Evolutionary conservation across 2,329 filamentous ascomycete genomes (phyloP), one percentile per base, ranked within the genome.

Genomic region (Diplodia mutila): DNA sequence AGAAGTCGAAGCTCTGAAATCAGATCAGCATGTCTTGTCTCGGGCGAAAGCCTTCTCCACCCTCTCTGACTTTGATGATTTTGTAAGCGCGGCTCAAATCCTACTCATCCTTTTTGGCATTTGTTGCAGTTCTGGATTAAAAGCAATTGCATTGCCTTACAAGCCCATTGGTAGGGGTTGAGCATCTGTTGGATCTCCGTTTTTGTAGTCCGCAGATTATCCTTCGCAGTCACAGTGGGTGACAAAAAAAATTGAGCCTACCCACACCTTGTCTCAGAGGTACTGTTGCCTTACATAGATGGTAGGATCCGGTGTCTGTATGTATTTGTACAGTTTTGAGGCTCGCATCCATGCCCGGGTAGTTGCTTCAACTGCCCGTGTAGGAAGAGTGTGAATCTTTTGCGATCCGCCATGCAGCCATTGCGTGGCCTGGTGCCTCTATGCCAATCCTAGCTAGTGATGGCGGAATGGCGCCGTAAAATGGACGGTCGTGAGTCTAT

Each of bases 1-100:
- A 46, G 49, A 61, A 25, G 48, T 61, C 65, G 16, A 67, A 61
- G 55, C 34, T 67, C 16, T 66, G 39, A 59, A 51, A 34, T 37
- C 32, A 39, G n/a, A 39, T 25, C 32, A 39, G 53, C 53, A 39
- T 7, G 21, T 23, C 21, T 14, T 51, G 9, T 7, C 48, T 18
- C 8, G 14, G 51, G 3, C 25, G 25, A 54, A 7, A 4, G 25
- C 18, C 18, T 25, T 9, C 34, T 9, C 11, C 34, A 14, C 34
- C 34, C 11, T 37, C 34, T 37, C 1, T 23, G 9, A 8, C 39
- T 23, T 39, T 16, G 12, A 21, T 16, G 12, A 21, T 25, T 25
- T 16, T 37, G 21, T 27, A 34, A 9, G 27, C n/a, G 42, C n/a
- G n/a, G 42, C 2, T 21, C 9, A 21, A 4, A 9, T 46, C 18